Conservation (phyloP, 441 rosid genomes). For the Flueggea neowawraea region DNA sequence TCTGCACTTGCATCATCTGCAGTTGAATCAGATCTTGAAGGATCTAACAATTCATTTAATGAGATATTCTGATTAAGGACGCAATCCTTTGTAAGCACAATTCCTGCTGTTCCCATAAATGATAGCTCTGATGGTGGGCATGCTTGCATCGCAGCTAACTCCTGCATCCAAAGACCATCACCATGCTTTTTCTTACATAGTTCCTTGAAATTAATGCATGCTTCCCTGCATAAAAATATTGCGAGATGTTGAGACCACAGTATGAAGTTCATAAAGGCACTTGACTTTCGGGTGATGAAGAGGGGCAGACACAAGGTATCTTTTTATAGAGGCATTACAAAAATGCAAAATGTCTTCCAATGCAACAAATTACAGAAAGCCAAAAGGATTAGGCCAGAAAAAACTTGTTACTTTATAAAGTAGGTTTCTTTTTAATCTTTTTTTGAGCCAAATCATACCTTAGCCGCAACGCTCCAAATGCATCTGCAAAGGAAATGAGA, state of each 20-base stretch:
- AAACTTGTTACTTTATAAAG: neutral
- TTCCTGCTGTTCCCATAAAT: constrained; percentile 51
- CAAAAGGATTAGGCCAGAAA: neutral
- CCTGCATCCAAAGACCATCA: constrained; percentile 83
- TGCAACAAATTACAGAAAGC: neutral
- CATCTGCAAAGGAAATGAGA: constrained; percentile 65
- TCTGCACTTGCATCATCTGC: constrained; percentile 30
- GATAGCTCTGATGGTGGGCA: constrained; percentile 52
- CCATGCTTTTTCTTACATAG: constrained; percentile 71
- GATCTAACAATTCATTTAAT: constrained; percentile 27
- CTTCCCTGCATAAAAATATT: constrained; percentile 45
- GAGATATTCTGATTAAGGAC: constrained; percentile 24
- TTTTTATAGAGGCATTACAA: neutral
- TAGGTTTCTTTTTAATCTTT: neutral
- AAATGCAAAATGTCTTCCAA: neutral
- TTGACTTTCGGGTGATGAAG: neutral
- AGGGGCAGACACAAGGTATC: neutral
- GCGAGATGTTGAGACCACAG: constrained; percentile 6
- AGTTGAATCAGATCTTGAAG: constrained; percentile 20
- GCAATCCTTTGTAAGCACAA: constrained; percentile 52
- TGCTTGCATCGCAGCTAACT: constrained; percentile 78
- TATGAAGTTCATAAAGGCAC: constrained; percentile 1
- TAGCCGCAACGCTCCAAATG: constrained; percentile 76
- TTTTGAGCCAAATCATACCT: constrained; percentile 30
- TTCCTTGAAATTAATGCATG: constrained; percentile 72